Evolutionary conservation across 305 asterid genomes (phyloP), one percentile per base, ranked within the genome.

Genomic region (Fraxinus floribunda): DNA sequence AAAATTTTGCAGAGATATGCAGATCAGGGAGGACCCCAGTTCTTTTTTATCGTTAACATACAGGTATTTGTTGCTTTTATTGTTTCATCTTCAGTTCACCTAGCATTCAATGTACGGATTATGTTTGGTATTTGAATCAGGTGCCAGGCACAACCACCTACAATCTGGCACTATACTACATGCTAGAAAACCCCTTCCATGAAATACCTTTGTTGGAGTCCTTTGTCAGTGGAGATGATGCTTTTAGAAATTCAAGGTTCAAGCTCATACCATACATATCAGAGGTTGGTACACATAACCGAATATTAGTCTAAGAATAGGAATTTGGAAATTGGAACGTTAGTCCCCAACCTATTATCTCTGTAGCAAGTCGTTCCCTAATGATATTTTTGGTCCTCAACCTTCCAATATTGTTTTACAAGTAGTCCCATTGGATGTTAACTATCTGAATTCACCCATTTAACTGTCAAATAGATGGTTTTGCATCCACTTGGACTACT

Each of bases 211-310:
- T 94, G 34, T 91, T 95, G 77, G 93, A 93, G 83, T 86, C 86
- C 32, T 95, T 95, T 78, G 93, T 95, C 52, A 88, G 92, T 81
- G 98, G 94, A 73, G 98, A 95, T 60, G 94, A 96, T 82, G 92
- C 94, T 24, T 94, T 85, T 78, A 90, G 99, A 83, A 92, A 94
- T 86, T 92, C 98, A 41, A 90, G 97, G 76, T 93, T 96, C 90
- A 96, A 96, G 90, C 95, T 96, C 86, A 96, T 96, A 80, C 99
- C 99, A 0, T 88, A 90, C 84, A 91, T 96, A 75, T 92, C 98
- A 76, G 90, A 93, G 96, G 98, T 92, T 66, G 35, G 73, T 66
- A 26, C 35, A 26, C 73, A 1, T 24, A 64, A 64, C 73, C 18
- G 4, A 64, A 10, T 22, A 64, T 26, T 64, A 9, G 73, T 26